A percentile compares a stretch with the other conserved stretches of the same genome.
phyloP scores from a whole-genome alignment of 495 filamentous ascomycete genomes.

The Evernia prunastri region DNA sequence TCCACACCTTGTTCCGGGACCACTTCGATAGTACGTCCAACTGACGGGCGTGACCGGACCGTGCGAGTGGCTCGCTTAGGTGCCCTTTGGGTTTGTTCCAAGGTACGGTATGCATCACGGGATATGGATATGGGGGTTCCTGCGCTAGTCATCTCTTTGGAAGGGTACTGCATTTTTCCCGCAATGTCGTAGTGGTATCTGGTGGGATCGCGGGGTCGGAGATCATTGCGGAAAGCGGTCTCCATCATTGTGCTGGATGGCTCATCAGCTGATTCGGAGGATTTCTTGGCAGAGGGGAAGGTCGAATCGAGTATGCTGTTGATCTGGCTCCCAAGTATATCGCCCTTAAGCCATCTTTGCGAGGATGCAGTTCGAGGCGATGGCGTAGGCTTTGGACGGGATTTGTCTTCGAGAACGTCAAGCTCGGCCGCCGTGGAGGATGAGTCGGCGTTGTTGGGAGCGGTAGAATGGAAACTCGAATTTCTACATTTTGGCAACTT shows the following conservation, averaged over 20 bases:
- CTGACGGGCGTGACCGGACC: conserved; percentile 31
- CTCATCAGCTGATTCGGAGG: background rate
- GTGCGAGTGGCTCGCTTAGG: conserved; percentile 23
- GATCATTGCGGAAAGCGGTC: background rate
- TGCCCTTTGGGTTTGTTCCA: background rate
- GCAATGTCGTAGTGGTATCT: background rate
- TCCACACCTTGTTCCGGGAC: conserved; percentile 39
- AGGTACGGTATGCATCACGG: background rate
- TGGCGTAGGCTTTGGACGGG: background rate
- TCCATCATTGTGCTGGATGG: conserved; percentile 2
- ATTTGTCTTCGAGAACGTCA: background rate
- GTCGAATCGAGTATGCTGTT: conserved; percentile 1
- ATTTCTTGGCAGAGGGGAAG: background rate
- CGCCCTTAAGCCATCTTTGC: background rate
- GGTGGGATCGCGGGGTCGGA: background rate
- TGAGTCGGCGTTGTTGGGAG: background rate
- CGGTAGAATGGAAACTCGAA: conserved; percentile 4
- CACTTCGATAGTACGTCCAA: conserved; percentile 54
- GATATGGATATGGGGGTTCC: background rate
- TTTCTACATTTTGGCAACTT: background rate
- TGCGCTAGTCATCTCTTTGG: background rate
- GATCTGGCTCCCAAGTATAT: background rate
- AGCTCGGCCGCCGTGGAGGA: background rate
- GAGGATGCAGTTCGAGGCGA: background rate
- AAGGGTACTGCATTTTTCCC: conserved; percentile 12